phyloP scores from a whole-genome alignment of 768 basidiomycete species.

The Cyclocybe cylindracea region DNA sequence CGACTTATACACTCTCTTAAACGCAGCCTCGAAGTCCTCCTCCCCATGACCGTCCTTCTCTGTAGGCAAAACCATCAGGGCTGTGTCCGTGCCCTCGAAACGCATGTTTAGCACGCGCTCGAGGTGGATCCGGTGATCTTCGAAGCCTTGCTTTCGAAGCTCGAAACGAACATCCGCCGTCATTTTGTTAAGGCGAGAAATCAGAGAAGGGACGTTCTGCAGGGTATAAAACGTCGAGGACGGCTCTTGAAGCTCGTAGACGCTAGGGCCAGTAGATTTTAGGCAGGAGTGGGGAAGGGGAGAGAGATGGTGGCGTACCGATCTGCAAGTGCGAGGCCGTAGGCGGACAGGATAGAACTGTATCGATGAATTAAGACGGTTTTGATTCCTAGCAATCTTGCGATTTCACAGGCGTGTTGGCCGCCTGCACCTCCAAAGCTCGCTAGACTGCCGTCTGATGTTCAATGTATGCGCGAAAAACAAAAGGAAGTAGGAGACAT shows the following conservation, averaged over 20 bases:
- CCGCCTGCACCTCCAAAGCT: conserved; percentile 91
- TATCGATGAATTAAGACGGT: conserved; percentile 88
- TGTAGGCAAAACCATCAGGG: conserved; percentile 78
- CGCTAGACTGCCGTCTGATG: conserved; percentile 55
- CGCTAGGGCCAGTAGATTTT: conserved; percentile 41
- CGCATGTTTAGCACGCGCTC: conserved; percentile 92
- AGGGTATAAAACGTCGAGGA: conserved; percentile 76
- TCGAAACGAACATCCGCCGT: conserved; percentile 62
- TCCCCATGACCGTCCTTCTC: conserved; percentile 46
- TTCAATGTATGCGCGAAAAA: not conserved
- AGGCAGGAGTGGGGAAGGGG: not conserved
- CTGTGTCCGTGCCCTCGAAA: conserved; percentile 91
- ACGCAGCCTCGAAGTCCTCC: conserved; percentile 79
- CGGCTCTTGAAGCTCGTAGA: conserved; percentile 88
- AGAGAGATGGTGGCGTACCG: conserved; percentile 31
- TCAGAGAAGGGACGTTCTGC: conserved; percentile 54
- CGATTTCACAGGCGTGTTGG: conserved; percentile 94
- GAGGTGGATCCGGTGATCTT: conserved; percentile 63
- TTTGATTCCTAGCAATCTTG: conserved; percentile 80
- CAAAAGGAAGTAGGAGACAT: conserved; percentile 11
- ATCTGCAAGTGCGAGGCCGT: conserved; percentile 91
- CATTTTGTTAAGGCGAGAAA: conserved; percentile 69
- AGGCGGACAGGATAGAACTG: conserved; percentile 91
- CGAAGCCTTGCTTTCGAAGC: conserved; percentile 81
- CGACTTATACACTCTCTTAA: conserved; percentile 76